Evolutionary conservation across 495 filamentous ascomycete species (phyloP).

Genomic region (Penicillium pulvis): DNA sequence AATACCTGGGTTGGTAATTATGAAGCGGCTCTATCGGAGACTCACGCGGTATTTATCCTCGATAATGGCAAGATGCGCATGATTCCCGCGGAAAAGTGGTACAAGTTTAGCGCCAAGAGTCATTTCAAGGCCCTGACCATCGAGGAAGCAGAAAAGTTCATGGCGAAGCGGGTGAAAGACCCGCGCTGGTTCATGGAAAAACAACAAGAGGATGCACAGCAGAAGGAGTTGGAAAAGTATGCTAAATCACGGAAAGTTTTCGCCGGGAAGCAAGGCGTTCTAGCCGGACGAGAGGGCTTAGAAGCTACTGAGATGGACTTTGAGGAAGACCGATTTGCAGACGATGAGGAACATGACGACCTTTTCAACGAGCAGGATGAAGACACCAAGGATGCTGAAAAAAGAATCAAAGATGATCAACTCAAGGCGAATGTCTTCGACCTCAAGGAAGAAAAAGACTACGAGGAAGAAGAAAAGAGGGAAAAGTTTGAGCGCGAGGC

Average conservation of each 20-base stretch:
- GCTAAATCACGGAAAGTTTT: constrained; percentile 49
- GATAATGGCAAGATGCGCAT: constrained; percentile 71
- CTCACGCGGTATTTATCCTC: constrained; percentile 72
- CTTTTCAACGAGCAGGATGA: constrained; percentile 80
- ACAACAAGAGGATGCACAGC: constrained; percentile 49
- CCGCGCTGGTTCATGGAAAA: constrained; percentile 79
- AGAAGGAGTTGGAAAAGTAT: constrained; percentile 53
- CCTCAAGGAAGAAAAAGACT: constrained; percentile 80
- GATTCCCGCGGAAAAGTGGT: constrained; percentile 92
- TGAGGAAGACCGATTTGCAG: constrained; percentile 70
- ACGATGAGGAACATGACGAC: constrained; percentile 85
- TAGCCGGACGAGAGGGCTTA: constrained; percentile 48
- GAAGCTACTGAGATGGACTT: constrained; percentile 63
- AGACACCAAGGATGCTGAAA: constrained; percentile 82
- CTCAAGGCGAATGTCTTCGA: constrained; percentile 84
- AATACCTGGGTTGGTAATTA: constrained; percentile 92
- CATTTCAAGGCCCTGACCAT: constrained; percentile 78
- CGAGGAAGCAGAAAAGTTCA: constrained; percentile 81
- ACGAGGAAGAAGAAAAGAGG: constrained; percentile 75
- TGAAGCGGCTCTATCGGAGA: constrained; percentile 78
- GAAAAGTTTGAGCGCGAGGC: constrained; percentile 68
- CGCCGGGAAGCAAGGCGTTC: constrained; percentile 41
- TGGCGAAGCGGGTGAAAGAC: constrained; percentile 71
- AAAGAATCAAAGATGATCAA: constrained; percentile 84
- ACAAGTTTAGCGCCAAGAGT: constrained; percentile 83